Evolutionary conservation across 164 flowering plant genomes (phyloP).

Genomic region (Paratinospora sagittata): DNA sequence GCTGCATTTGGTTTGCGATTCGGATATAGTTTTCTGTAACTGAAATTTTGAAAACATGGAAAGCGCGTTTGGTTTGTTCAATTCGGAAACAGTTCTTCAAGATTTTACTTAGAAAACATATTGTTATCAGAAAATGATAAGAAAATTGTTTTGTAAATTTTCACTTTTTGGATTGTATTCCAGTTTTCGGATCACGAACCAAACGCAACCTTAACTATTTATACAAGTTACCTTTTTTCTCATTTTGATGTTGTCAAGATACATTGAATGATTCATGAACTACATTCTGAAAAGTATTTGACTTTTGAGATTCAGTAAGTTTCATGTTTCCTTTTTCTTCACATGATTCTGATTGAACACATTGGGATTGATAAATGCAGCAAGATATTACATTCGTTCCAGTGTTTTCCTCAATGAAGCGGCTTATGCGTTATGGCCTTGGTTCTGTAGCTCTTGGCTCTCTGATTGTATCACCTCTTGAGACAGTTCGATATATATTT

Average conservation of each 20-base stretch:
- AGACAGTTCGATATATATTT: constrained; percentile 66
- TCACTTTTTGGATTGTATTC: too few relatives aligned
- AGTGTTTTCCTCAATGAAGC: constrained; percentile 88
- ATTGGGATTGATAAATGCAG: constrained; percentile 30
- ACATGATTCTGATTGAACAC: not conserved
- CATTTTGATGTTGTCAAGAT: not conserved
- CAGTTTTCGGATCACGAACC: too few relatives aligned
- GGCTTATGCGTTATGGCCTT: constrained; percentile 72
- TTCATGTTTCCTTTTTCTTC: not conserved
- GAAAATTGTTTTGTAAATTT: too few relatives aligned
- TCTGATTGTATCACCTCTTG: constrained; percentile 65
- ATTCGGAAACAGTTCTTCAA: too few relatives aligned
- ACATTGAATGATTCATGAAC: not conserved
- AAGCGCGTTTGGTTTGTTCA: too few relatives aligned
- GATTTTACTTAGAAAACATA: too few relatives aligned
- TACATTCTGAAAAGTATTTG: not conserved
- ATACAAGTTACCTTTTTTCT: not conserved
- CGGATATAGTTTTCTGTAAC: too few relatives aligned
- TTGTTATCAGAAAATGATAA: too few relatives aligned
- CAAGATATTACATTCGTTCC: constrained; percentile 81
- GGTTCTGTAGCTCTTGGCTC: constrained; percentile 97
- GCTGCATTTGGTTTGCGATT: too few relatives aligned
- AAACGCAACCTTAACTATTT: too few relatives aligned
- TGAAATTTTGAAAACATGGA: too few relatives aligned
- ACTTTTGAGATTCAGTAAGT: not conserved